Base-by-base conservation (phyloP, 192 early-diverging fungal genomes). In the Coemansia sp. region DNA sequence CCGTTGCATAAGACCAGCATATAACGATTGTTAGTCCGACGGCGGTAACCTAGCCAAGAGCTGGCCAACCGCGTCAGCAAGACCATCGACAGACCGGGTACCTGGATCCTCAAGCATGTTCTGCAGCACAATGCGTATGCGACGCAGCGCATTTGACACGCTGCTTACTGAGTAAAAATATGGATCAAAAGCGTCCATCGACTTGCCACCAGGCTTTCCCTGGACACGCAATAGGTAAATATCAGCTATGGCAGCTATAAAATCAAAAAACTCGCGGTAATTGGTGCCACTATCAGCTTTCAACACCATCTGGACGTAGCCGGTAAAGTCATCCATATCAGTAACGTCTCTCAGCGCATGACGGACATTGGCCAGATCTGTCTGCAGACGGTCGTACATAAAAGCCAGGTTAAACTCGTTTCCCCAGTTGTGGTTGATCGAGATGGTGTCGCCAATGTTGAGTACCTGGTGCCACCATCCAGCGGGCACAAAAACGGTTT, bases 351-450 rank as follows among this genome's bases (percentile, higher is more conserved):
- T 61, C 61, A 92, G 83, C 11, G 85, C 85, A 2, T 77, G 65
- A 32, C 68, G 62, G 1, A 89, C 87, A 5, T 80, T 76, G 7
- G 48, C 60, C 40, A 88, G 63, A 59, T 88, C 87, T 1, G 31
- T 40, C 3, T 45, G n/a, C 14, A 92, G 72, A 0, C 83, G 83
- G 4, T 65, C 64, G 25, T 82, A 78, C 42, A 87, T 67, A 4
- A 65, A 56, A 5, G 63, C 68, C 18, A 92, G 49, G 56, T 88
- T 88, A 40, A 78, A 84, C 48, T 87, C 85, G 62, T 92, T 90
- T 11, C 75, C 67, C 90, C 90, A 92, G 61, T 92, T 92, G 72
- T 89, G 89, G 63, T 92, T 92, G 67, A 92, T 92, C 5, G 89
- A 90, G 36, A 92, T 89, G 0, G 89, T 88, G 34, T 86, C 82